Base-by-base conservation (phyloP, 345 rosid genomes). In the Psidium friedrichsthalianum region DNA sequence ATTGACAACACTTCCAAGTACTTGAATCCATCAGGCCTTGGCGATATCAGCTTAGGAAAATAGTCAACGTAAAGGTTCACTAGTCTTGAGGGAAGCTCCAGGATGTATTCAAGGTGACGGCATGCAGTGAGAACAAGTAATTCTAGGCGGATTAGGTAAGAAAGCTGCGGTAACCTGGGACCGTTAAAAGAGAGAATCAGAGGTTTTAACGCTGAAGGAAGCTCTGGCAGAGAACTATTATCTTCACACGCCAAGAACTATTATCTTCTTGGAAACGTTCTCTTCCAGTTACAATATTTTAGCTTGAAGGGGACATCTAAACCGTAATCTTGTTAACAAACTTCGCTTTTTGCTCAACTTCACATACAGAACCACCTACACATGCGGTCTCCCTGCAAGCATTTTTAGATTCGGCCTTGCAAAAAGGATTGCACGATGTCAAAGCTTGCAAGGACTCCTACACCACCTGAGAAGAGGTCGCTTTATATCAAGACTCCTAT, bases 111-210 rank as follows among this genome's bases (percentile, higher is more conserved):
- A n/a, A 58, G 64, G 15, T 25, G 3, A 25, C 10, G 0, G 16
- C 27, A 58, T 14, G 1, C 3, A 12, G 2, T 11, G 11, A 58
- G 64, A 58, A 0, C 1, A n/a, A n/a, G 64, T 58, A 11, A 14
- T 5, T 58, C 6, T n/a, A n/a, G 32, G 64, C n/a, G 16, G 64
- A 58, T 58, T 58, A 58, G 16, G 64, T 29, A 25, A 58, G 32
- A 58, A 58, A 58, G 64, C 4, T 0, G 18, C 0, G 8, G 32
- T 32, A 58, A n/a, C 13, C 0, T 25, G 16, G 29, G 64, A 58
- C 64, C n/a, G 15, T 11, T 4, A 51, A 12, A 3, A 51, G 15
- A 51, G 53, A 51, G 15, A 12, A 4, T 2, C 53, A 51, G 5
- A 51, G 13, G 2, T 25, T 29, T n/a, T 27, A 57, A 57, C 14